A percentile compares a stretch with the other conserved stretches of the same genome.
These are phyloP conservation scores for Violaceomyces palustris DNA, from an alignment of 1,284 basidiomycete species.

Conservation along the genomic window DNA sequence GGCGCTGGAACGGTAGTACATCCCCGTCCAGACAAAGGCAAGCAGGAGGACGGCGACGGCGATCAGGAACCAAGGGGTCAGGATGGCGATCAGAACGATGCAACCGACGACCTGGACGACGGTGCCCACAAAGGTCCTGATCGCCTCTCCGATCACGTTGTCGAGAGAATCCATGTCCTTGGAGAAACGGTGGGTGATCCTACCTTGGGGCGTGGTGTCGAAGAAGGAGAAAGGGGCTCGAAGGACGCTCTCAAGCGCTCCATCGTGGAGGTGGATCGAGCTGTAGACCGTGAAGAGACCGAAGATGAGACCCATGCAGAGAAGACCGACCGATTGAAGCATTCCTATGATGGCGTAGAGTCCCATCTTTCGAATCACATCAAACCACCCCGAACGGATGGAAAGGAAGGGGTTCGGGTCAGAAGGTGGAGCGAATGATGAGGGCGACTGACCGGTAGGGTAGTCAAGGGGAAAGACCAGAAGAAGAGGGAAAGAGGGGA, in stretches of 20 bases:
- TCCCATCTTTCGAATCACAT: no score
- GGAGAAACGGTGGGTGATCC: conserved; percentile 30
- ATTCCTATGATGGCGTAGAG: conserved; percentile 22
- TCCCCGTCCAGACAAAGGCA: conserved; percentile 50
- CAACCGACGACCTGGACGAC: conserved; percentile 66
- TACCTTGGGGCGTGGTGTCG: conserved; percentile 30
- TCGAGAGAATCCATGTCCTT: conserved; percentile 48
- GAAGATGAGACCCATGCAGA: conserved; percentile 26
- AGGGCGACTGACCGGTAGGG: no score
- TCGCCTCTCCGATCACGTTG: conserved; percentile 60
- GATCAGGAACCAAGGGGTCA: conserved; percentile 74
- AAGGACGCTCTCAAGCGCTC: conserved; percentile 13
- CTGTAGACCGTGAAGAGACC: conserved; percentile 15
- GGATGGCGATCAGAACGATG: conserved; percentile 68
- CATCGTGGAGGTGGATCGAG: conserved; percentile 13
- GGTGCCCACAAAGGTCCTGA: conserved; percentile 71
- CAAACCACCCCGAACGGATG: neutral
- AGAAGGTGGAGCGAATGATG: no score
- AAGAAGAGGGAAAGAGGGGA: no score
- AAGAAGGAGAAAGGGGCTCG: conserved; percentile 32
- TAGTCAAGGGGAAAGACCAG: no score
- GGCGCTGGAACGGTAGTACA: conserved; percentile 19
- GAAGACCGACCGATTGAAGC: conserved; percentile 14
- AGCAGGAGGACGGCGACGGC: conserved; percentile 63
- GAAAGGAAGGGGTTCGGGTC: conserved; percentile 1